Evolutionary conservation across 768 basidiomycete species (phyloP), one percentile per base, ranked within the genome.

Genomic region (Agaricus subrufescens): DNA sequence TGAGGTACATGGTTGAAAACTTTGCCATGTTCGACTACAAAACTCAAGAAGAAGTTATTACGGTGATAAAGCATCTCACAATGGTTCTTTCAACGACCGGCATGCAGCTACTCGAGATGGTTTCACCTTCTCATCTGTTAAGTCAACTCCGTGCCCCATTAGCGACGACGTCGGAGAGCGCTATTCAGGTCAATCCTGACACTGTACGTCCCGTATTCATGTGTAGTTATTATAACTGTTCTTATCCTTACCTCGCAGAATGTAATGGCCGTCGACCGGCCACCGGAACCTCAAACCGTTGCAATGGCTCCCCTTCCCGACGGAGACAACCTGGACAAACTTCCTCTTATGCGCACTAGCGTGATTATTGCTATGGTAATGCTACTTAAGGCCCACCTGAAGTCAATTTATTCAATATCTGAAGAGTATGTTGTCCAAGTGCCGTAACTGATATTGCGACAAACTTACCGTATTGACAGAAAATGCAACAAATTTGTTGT

Each of bases 1-100:
- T 80, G 3, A 86, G 94, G 53, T 99, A 94, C 72, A 90, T 98
- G 83, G 87, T 92, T 0, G 97, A 98, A 67, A 98, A 98, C 65
- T 87, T 98, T 56, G 81, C 94, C 0, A 75, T 87, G 0, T 83
- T 99, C 58, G 94, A 98, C 34, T 98, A 95, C 76, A 98, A 94
- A 74, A 91, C 92, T 0, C 87, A 89, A 63, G 97, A 99, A 69
- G 97, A 98, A 71, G 86, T 88, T 4, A 73, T 98, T 51, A 85
- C 89, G 4, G 86, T 98, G 25, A 82, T 97, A 65, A 89, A 88
- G 58, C 79, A 81, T 53, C 76, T 95, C 54, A 93, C 91, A 8
- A 73, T 80, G 15, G 78, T 88, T 25, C 77, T 92, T 46, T 94
- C 88, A 1, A 89, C 85, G 2, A 81, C 83, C 9, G 96, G 90